Base-by-base conservation (phyloP, 257 asterid genomes). In the Verbascum thapsus region DNA sequence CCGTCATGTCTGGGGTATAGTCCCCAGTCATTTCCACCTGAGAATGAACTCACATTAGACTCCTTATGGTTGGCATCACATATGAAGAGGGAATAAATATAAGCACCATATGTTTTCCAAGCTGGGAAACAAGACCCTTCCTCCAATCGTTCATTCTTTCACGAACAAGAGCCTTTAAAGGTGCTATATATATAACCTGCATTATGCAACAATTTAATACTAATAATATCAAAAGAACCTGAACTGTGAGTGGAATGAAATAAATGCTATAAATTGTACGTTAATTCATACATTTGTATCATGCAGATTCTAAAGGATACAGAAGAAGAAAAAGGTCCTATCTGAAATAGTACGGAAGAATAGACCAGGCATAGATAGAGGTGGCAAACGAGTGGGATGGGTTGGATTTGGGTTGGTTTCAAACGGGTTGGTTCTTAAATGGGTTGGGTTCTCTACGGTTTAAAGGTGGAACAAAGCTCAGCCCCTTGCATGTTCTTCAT, bases 21-120 rank as follows among this genome's bases (percentile, higher is more conserved):
- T 92, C 99, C 72, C 99, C 99, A 0, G 99, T 92, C 96, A 92
- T 81, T 78, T 92, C 99, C 72, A 89, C 99, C 99, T 92, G 82
- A 75, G 13, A 32, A 75, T 57, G 43, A 74, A 40, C 43, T 51
- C 79, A 60, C 58, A 55, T 76, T 67, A 69, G 63, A 61, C 35
- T 35, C 52, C 51, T 51, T 47, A 66, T 63, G 51, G 47, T 48
- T 18, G 37, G 65, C 40, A 76, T 35, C 70, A 68, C 16, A 49
- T 52, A 66, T 7, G 59, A 53, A 43, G 68, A 64, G 32, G 15
- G 15, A 63, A 64, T 12, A 80, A 26, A 68, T 67, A 47, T 67
- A 23, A 65, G 83, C 53, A 92, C 99, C 96, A 92, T 89, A 64
- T 82, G 81, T 73, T 92, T 92, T 77, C 95, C 90, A 71, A 92